Conservation (phyloP, 78 protist species). For the Neovahlkampfia damariscottae region DNA sequence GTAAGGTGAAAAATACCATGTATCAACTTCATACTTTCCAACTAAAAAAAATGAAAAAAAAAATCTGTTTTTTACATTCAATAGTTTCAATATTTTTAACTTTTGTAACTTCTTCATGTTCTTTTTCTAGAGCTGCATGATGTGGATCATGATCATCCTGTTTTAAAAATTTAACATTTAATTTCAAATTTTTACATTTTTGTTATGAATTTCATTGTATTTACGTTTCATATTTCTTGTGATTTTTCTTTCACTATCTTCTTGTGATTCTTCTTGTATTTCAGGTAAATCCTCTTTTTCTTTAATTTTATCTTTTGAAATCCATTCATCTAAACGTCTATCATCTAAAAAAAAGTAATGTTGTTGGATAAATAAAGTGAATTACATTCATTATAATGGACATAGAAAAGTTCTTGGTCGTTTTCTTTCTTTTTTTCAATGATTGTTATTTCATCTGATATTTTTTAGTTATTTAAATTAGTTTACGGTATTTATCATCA, state of each 20-base stretch:
- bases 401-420: background rate
- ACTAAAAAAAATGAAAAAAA: background rate
- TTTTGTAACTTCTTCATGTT: slow-evolving; percentile 77
- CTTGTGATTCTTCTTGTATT: background rate
- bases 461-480: no score
- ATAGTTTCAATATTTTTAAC: slow-evolving; percentile 79
- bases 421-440: background rate
- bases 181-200: no score
- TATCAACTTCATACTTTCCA: slow-evolving; percentile 66
- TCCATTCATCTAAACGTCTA: background rate
- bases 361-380: background rate
- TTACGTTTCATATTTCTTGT: background rate
- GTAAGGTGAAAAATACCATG: slow-evolving; percentile 91
- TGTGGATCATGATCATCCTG: slow-evolving; percentile 26
- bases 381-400: background rate
- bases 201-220: background rate
- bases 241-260: background rate
- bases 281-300: background rate
- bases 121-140: slow-evolving; percentile 41
- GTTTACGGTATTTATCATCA: no score
- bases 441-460: no score
- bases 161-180: no score
- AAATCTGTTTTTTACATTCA: no score
- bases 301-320: background rate
- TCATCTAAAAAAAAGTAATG: background rate